Base-by-base conservation (phyloP, 2,329 filamentous ascomycete genomes). In the Stagonosporopsis rhizophila region DNA sequence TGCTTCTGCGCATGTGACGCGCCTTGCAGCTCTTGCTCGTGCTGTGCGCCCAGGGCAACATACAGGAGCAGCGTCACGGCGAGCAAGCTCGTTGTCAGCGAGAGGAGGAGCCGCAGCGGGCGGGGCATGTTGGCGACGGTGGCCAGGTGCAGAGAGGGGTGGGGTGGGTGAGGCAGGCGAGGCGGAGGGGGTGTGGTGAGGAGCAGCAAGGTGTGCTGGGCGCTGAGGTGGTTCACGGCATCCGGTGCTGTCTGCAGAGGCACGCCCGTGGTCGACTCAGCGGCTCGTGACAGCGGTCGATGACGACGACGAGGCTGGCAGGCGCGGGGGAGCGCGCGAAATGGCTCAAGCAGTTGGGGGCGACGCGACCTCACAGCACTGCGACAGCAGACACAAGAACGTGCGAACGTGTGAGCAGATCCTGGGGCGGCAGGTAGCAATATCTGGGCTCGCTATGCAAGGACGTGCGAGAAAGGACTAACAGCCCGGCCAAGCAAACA, bases 41-140 rank as follows among this genome's bases (percentile, higher is more conserved):
- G 50, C 19, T 60, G 61, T 15, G 61, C 56, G 15, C 64, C 68
- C 41, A 76, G 53, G 22, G 69, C 72, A 42, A 78, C 57, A 64
- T 75, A 79, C 35, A 81, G 67, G 9, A 82, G 73, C n/a, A 80
- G 64, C 30, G 77, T 73, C 55, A 80, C 73, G 58, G 77, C 74
- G 35, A 78, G 47, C 40, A 81, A 59, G 69, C 74, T 79, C 45
- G 76, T 74, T n/a, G 73, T 66, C 46, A 82, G 70, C 52, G 79
- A 76, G 22, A 81, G 74, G 71, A 75, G 64, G 47, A 74, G 62
- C 40, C 71, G 66, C 28, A 74, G 65, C 49, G 71, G 72, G 59
- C 73, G 73, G 38, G 53, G 47, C 73, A 76, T 76, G 64, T 25
- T 71, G 67, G 61, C 56, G 50, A 38, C 30, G 53, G 40, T 19